Base-by-base conservation (phyloP, 345 rosid genomes). In the Arabidopsis arenosa region DNA sequence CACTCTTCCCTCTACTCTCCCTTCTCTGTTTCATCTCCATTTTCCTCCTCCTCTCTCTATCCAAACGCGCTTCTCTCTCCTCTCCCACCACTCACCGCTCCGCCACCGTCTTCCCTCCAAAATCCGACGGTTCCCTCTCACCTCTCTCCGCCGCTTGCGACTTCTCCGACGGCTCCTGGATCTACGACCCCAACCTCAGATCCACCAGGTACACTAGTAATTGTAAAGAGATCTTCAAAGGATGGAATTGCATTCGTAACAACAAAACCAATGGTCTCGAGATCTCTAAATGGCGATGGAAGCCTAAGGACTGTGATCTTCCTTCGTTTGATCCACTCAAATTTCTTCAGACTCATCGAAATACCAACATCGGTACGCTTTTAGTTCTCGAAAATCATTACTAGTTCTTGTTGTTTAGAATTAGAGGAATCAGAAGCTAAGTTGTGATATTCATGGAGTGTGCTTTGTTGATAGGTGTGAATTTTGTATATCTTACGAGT, bases 171-270 rank as follows among this genome's bases (percentile, higher is more conserved):
- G 98, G 98, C 7, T 81, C 88, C 0, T 94, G 97, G 97, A 80
- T 92, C 85, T 83, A 90, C 88, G 84, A 86, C 33, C 80, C 88
- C 6, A 75, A 74, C 41, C 63, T 28, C 35, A 75, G 65, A 70
- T 71, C 81, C 76, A 40, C 21, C 0, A 81, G 80, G 63, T 94
- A 92, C 57, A 92, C 83, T 21, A 63, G 80, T 21, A 81, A 81
- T 39, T 94, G 98, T 47, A 94, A 89, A 80, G 98, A 92, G 85
- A 92, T 94, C 63, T 94, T 87, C 85, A 92, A 89, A 73, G 98
- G 98, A 11, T 94, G 98, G 98, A 94, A 92, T 49, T 94, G 97
- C 70, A 56, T 86, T 30, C 76, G 93, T 66, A 85, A 83, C 73
- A 78, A 84, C 67, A 92, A 94, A 86, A 79, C 91, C 12, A 90